Base-by-base conservation (phyloP, 257 asterid species). In the Penstemon davidsonii region DNA sequence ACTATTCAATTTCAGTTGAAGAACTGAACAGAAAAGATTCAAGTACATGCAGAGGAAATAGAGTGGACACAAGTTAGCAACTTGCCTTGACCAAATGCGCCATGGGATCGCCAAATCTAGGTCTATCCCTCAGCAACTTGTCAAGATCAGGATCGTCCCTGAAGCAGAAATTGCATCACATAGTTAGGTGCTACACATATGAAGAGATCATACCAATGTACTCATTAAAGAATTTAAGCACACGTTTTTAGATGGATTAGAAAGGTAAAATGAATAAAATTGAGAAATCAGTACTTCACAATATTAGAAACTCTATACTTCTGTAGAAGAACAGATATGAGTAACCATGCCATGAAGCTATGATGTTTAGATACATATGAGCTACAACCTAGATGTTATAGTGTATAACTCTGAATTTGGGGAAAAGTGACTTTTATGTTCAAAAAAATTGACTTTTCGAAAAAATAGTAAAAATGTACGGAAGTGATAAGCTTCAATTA, bases 111-210 rank as follows among this genome's bases (percentile, higher is more conserved):
- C 88, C 87, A 80, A 80, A 85, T 73, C 87, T 74, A 9, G 82
- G 71, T 74, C 86, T 68, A 33, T 85, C 87, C 84, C 82, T 85
- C 68, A 80, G 75, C 87, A 78, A 65, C 25, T 43, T 76, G 74
- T 85, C 90, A 8, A 82, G 86, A 12, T 85, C 87, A 10, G 84
- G 33, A 67, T 91, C 97, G 74, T 88, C 96, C 84, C 96, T 91
- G 69, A 46, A 49, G 59, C 64, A 66, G 64, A 76, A 67, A 62
- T 58, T 46, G 68, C 36, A 73, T 62, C 38, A 59, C 5, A 54
- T 42, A 15, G 54, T 61, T 55, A 82, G 13, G 44, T 60, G 25
- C 62, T 42, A 55, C 12, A 61, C 19, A 51, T 37, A 43, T 3
- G 45, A 13, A 55, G 44, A 8, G n/a, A 50, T 37, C 43, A 5